phyloP scores from a whole-genome alignment of 768 basidiomycete species.

The Leccinum truebloodii region DNA sequence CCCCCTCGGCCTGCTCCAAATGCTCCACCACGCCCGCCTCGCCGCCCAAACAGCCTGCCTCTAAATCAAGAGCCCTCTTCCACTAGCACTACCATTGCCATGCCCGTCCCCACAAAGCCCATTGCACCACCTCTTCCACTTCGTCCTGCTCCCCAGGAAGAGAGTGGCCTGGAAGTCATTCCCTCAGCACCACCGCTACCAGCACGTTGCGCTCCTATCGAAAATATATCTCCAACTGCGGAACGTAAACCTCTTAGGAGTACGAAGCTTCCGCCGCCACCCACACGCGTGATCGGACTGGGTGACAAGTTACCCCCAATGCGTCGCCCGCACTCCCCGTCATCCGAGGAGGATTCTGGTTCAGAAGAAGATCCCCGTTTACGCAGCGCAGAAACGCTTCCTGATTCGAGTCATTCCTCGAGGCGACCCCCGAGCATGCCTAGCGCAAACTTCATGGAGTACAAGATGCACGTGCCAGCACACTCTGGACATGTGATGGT shows the following conservation, averaged over 20 bases:
- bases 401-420: conserved; percentile 69
- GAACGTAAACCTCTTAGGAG: conserved; percentile 31
- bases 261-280: conserved; percentile 64
- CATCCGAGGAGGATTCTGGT: conserved; percentile 54
- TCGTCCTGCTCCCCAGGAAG: conserved; percentile 20
- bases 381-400: conserved; percentile 52
- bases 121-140: conserved; percentile 45
- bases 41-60: conserved; percentile 11
- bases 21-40: conserved; percentile 25
- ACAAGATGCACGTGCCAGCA: conserved; percentile 54
- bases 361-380: conserved; percentile 59
- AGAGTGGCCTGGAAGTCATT: conserved; percentile 2
- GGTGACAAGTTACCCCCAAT: conserved; percentile 71
- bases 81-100: background rate
- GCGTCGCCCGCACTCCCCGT: conserved; percentile 45
- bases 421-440: conserved; percentile 45
- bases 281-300: conserved; percentile 67
- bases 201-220: conserved; percentile 32
- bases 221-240: conserved; percentile 20
- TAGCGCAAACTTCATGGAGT: conserved; percentile 39
- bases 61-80: background rate
- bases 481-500: conserved; percentile 55
- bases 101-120: conserved; percentile 18
- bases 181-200: conserved; percentile 36
- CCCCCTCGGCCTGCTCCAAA: conserved; percentile 22